Conservation (phyloP, 1,139 yeast species). For the Scheffersomyces segobiensis region DNA sequence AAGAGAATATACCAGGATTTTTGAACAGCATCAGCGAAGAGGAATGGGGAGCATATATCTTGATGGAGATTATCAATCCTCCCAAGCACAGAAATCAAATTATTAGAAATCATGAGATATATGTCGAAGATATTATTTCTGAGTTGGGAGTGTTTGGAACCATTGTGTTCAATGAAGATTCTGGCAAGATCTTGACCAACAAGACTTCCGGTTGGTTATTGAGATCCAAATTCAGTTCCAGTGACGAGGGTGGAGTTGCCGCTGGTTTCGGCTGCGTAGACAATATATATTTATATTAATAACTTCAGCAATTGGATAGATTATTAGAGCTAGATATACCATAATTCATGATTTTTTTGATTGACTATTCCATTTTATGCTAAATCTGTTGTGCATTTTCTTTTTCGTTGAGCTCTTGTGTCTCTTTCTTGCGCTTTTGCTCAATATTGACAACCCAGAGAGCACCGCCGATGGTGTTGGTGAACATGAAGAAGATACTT, state of each 20-base stretch:
- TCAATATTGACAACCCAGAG: slow-evolving; percentile 58
- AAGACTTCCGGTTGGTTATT: slow-evolving; percentile 80
- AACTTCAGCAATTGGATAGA: slow-evolving; percentile 7
- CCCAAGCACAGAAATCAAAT: slow-evolving; percentile 67
- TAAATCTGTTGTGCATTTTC: slow-evolving; percentile 7
- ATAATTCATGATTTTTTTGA: slow-evolving; percentile 2
- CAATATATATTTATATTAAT: slow-evolving; percentile 52
- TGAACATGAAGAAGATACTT: slow-evolving; percentile 61
- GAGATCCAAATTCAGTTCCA: slow-evolving; percentile 81
- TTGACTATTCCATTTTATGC: slow-evolving; percentile 4
- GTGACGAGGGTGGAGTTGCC: slow-evolving; percentile 98
- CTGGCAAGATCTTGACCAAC: slow-evolving; percentile 59
- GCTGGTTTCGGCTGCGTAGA: slow-evolving; percentile 98
- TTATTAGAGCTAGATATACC: slow-evolving; percentile 6
- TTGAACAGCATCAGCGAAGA: slow-evolving; percentile 58
- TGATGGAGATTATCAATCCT: slow-evolving; percentile 91
- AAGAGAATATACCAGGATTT: slow-evolving; percentile 76
- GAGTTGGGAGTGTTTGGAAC: slow-evolving; percentile 93
- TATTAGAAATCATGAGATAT: slow-evolving; percentile 62
- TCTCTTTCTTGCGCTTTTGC: slow-evolving; percentile 12
- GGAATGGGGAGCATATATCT: slow-evolving; percentile 87
- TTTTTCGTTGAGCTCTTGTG: not conserved
- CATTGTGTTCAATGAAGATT: slow-evolving; percentile 65
- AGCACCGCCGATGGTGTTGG: slow-evolving; percentile 72
- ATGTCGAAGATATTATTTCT: slow-evolving; percentile 71